Conservation (phyloP, 148 eudicot genomes). For the Spergularia marina region DNA sequence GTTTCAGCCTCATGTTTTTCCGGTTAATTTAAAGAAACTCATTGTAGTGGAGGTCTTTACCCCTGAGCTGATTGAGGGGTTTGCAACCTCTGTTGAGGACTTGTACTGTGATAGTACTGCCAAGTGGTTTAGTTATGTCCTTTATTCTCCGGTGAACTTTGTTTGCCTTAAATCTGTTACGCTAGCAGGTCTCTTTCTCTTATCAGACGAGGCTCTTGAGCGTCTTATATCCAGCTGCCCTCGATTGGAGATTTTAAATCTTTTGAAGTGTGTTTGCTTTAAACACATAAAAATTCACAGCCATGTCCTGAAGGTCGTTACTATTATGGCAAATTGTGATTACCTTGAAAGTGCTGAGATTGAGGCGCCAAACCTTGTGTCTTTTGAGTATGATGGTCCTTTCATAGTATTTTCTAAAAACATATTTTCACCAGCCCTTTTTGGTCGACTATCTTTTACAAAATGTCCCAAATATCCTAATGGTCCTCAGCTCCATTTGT, state of each 20-base stretch:
- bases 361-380: constrained; percentile 3
- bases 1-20: neutral
- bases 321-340: neutral
- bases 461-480: neutral
- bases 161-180: constrained; percentile 4
- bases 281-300: constrained; percentile 2
- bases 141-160: neutral
- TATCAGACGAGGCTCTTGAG: constrained; percentile 1
- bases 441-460: neutral
- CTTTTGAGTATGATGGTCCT: constrained; percentile 10
- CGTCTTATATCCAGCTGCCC: constrained; percentile 8
- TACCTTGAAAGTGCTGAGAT: neutral
- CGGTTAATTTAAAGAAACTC: constrained; percentile 1
- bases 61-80: constrained; percentile 11
- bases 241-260: constrained; percentile 15
- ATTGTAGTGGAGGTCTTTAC: neutral
- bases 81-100: neutral
- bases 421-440: constrained; percentile 1
- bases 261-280: neutral
- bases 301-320: neutral
- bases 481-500: neutral
- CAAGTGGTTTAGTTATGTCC: neutral
- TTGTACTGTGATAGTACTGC: neutral
- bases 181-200: neutral
- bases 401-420: neutral